Evolutionary conservation across 2,329 filamentous ascomycete genomes (phyloP), one percentile per base, ranked within the genome.

Genomic region (Paracoccidioides lutzii): DNA sequence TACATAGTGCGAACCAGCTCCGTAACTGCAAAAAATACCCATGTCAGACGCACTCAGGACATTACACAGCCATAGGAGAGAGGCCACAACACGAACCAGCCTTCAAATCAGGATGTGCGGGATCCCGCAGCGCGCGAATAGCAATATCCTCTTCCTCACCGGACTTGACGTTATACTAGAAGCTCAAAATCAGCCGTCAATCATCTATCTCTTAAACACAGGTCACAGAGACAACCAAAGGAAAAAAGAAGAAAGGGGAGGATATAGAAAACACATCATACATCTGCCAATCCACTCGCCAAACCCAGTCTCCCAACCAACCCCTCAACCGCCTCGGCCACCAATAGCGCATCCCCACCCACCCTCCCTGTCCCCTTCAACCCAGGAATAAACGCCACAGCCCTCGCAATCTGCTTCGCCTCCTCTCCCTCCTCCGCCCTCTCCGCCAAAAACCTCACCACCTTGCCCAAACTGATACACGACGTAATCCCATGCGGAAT

Each of bases 371-470:
- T 62, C 22, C 46, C 33, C 51, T 53, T 28, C 12, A 55, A 57
- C 28, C 62, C 62, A 37, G 64, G 57, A 51, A 51, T 30, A 54
- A 59, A 64, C 1, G 61, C 58, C 48, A 65, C 37, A 35, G 66
- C 61, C n/a, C 51, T 57, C 5, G 64, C 64, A 49, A 67, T 61
- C 37, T 60, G 56, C 9, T 53, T 56, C n/a, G 59, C 62, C 30
- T 57, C 55, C 32, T 53, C 56, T 4, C 49, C 44, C 12, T 55
- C 56, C 3, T 57, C 45, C 9, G 40, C 41, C 37, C 43, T 56
- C 15, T 56, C 46, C 5, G 56, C 58, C 42, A 50, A 40, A 51
- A 35, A 51, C 35, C 48, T 14, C 15, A 60, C 40, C n/a, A 57
- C 56, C 41, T 52, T 49, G 8, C 52, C 58, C 41, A 60, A 44